Evolutionary conservation across 805 yeast species (phyloP), one percentile per base, ranked within the genome.

Genomic region (Sugiyamaella chiloensis): DNA sequence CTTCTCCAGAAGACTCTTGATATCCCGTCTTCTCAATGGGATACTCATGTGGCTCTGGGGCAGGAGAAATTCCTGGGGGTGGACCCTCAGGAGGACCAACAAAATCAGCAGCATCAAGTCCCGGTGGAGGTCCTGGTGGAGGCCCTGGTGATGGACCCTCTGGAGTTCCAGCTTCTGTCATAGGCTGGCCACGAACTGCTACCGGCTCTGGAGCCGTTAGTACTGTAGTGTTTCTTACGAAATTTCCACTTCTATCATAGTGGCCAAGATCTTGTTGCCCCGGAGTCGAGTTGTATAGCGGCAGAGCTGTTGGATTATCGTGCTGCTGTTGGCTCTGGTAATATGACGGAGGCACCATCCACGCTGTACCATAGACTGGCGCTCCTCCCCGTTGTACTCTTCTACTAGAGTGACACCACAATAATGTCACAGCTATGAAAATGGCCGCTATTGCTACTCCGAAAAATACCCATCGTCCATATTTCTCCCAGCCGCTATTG

Each of bases 281-380:
- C 6, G 58, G 52, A 17, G 56, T 49, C 11, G 61, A 57, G 24
- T 66, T 59, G 46, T 65, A 65, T 7, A 51, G 52, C 5, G 65
- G 65, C 14, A 55, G 56, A 11, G 42, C 31, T 4, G 32, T 16
- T 5, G 19, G 19, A 36, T 53, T 31, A 46, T 74, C 69, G 54
- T 79, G 75, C 48, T 78, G 81, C 42, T 68, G 69, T 58, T 85
- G 85, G 1, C 88, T 77, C 40, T 55, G 60, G 50, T 60, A 48
- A 59, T 87, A 87, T 5, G 82, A 72, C 0, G 95, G 95, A 5
- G 96, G 96, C 0, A 93, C 84, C 70, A 88, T 79, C 95, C 95
- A 85, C 7, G 85, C 78, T 0, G 93, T 85, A 6, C 91, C 91
- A 50, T 77, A 68, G 1, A 87, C 70, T 0, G 96, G 95, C 23